phyloP scores from a whole-genome alignment of 1,284 basidiomycete genomes.

The Apiotrichum mycotoxinovorans region DNA sequence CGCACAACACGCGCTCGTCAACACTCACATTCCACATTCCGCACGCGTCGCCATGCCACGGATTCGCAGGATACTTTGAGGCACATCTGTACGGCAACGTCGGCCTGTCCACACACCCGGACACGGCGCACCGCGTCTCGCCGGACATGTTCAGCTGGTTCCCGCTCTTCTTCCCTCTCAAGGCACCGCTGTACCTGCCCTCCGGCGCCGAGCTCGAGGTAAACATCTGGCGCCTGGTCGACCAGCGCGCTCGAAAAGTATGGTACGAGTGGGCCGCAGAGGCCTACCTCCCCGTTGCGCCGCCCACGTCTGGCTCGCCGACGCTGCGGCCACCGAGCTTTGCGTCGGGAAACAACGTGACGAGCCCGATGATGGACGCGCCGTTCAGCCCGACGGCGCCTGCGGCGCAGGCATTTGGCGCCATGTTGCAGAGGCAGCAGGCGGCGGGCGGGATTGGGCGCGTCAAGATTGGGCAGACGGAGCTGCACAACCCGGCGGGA shows the following conservation, averaged over 20 bases:
- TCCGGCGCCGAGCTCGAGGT: constrained; percentile 87
- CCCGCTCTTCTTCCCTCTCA: constrained; percentile 92
- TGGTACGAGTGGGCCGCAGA: constrained; percentile 99
- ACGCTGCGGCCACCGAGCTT: constrained; percentile 8
- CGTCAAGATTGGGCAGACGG: constrained; percentile 88
- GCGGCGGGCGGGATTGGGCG: constrained; percentile 29
- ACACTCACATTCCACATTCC: constrained; percentile 87
- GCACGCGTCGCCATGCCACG: constrained; percentile 89
- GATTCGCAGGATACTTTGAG: constrained; percentile 98
- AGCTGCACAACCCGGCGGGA: constrained; percentile 84
- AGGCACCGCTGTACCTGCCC: constrained; percentile 90
- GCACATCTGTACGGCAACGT: constrained; percentile 85
- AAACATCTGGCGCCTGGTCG: constrained; percentile 89
- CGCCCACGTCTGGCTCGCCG: constrained; percentile 14
- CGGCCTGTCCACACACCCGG: constrained; percentile 89
- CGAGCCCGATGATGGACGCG: constrained; percentile 54
- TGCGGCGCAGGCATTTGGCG: not conserved
- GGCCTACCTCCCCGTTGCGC: constrained; percentile 65
- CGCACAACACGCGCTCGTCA: constrained; percentile 77
- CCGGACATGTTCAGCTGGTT: constrained; percentile 99
- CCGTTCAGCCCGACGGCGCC: constrained; percentile 29
- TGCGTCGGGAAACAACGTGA: constrained; percentile 1
- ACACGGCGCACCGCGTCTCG: constrained; percentile 73
- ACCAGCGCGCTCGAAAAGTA: constrained; percentile 63
- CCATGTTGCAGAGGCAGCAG: constrained; percentile 1